Percentiles rank a stretch among this genome's conserved stretches.
Conservation (phyloP, 1,284 basidiomycete species). For the Exobasidium rhododendri region DNA sequence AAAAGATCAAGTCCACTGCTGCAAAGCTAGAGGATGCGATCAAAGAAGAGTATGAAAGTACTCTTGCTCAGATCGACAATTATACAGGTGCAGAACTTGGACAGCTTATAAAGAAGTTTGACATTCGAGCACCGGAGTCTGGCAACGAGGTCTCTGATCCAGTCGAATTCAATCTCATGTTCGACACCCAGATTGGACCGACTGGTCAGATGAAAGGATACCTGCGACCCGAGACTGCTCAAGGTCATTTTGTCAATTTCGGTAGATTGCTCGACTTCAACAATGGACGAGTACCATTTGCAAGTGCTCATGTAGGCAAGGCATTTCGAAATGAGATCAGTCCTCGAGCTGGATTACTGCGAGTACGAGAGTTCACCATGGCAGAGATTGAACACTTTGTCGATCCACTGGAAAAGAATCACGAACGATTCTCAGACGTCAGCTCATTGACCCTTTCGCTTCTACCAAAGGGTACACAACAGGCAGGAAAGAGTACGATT, state of each 20-base stretch:
- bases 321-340: slow-evolving; percentile 98
- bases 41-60: slow-evolving; percentile 73
- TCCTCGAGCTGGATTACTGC: slow-evolving; percentile 88
- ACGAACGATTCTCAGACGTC: slow-evolving; percentile 78
- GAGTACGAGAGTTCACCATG: slow-evolving; percentile 99
- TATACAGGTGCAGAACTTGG: slow-evolving; percentile 85
- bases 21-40: slow-evolving; percentile 74
- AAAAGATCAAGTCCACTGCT: slow-evolving; percentile 70
- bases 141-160: slow-evolving; percentile 89
- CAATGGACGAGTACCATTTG: slow-evolving; percentile 92
- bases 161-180: slow-evolving; percentile 98
- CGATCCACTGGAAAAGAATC: slow-evolving; percentile 87
- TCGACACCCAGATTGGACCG: slow-evolving; percentile 92
- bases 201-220: slow-evolving; percentile 95
- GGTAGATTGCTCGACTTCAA: slow-evolving; percentile 94
- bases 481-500: slow-evolving; percentile 69
- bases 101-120: slow-evolving; percentile 75
- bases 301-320: slow-evolving; percentile 92
- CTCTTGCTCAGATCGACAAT: slow-evolving; percentile 93
- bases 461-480: slow-evolving; percentile 79
- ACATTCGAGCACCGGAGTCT: slow-evolving; percentile 85
- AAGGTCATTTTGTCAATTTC: slow-evolving; percentile 99
- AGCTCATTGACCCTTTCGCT: slow-evolving; percentile 72
- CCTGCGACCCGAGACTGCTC: slow-evolving; percentile 95
- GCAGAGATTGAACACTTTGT: slow-evolving; percentile 99